phyloP scores from a whole-genome alignment of 2,329 filamentous ascomycete species.

The Pseudocercospora fijiensis region DNA sequence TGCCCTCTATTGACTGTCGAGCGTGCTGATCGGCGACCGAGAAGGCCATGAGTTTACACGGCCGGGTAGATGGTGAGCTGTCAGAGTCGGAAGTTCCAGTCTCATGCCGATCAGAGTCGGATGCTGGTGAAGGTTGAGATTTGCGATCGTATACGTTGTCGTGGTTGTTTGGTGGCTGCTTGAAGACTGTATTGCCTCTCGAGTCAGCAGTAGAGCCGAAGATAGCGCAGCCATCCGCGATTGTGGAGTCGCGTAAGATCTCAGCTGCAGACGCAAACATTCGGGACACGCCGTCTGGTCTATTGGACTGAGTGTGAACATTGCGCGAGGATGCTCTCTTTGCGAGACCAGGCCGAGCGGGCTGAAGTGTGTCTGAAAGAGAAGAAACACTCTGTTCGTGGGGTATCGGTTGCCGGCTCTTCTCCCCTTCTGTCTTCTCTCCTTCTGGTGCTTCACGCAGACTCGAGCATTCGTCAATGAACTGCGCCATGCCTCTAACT shows the following conservation, averaged over 20 bases:
- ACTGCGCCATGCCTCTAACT: constrained; percentile 55
- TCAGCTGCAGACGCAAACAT: constrained; percentile 31
- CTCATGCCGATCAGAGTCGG: constrained; percentile 24
- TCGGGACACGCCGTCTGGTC: constrained; percentile 23
- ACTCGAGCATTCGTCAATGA: constrained; percentile 33
- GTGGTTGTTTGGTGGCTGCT: constrained; percentile 13
- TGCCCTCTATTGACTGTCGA: constrained; percentile 27
- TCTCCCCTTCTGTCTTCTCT: background rate
- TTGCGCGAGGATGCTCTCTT: constrained; percentile 20
- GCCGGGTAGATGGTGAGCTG: constrained; percentile 22
- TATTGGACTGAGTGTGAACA: constrained; percentile 4
- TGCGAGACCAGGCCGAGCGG: constrained; percentile 13
- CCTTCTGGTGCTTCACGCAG: constrained; percentile 8
- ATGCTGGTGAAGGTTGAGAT: constrained; percentile 19
- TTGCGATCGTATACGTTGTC: constrained; percentile 8
- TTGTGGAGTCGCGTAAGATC: constrained; percentile 33
- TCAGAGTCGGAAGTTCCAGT: constrained; percentile 28
- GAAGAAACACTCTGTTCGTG: constrained; percentile 2
- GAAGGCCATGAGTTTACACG: constrained; percentile 30
- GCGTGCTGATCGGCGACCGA: constrained; percentile 29
- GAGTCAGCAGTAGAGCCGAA: constrained; percentile 30
- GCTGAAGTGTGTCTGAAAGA: background rate
- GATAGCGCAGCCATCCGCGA: constrained; percentile 34
- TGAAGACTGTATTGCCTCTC: constrained; percentile 20
- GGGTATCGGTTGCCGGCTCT: background rate